Base-by-base conservation (phyloP, 108 stramenopile species). In the Asterionellopsis glacialis region DNA sequence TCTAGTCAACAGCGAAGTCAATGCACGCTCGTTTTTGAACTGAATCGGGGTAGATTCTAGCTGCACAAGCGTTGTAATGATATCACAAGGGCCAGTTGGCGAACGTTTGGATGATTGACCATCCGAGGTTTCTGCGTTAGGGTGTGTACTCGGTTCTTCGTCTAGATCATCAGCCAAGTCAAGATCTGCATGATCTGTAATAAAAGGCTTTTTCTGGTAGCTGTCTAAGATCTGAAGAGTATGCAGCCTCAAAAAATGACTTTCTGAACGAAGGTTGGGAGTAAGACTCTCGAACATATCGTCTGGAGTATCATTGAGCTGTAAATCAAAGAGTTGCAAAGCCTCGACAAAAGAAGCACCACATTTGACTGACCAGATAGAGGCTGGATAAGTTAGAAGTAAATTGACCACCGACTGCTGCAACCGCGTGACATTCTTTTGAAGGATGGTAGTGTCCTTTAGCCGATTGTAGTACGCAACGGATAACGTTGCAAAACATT, bases 101-200 rank as follows among this genome's bases (percentile, higher is more conserved):
- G 13, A 12, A 14, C 40, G 38, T 25, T 40, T 50, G 12, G 63
- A 63, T 18, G 41, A 28, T 41, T 45, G 43, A 1, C 26, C 42
- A 23, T 12, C 9, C n/a, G 49, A 38, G 41, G 40, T 58, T 25
- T 54, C 51, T 5, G 42, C 15, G 9, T 13, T 11, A 12, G 70
- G 57, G 13, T 22, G 44, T 21, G 44, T 57, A 22, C 55, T 51
- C 28, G 73, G 65, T 11, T 87, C 87, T 67, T 90, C 91, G 33
- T 93, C 91, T n/a, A 93, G 72, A 57, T 93, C 91, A 43, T 78
- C 85, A 13, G 78, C 54, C 13, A 87, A 55, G 66, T 93, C 91
- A 40, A 93, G 79, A 24, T 88, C 86, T 12, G 76, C 79, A 54
- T 88, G 81, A 61, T 93, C 74, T 15, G 79, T 71, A 2, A 90